A percentile compares a stretch with the other conserved stretches of the same genome.
These are phyloP conservation scores for Leccinum subgranulosum DNA, from an alignment of 768 basidiomycete species.

Conservation along the genomic window DNA sequence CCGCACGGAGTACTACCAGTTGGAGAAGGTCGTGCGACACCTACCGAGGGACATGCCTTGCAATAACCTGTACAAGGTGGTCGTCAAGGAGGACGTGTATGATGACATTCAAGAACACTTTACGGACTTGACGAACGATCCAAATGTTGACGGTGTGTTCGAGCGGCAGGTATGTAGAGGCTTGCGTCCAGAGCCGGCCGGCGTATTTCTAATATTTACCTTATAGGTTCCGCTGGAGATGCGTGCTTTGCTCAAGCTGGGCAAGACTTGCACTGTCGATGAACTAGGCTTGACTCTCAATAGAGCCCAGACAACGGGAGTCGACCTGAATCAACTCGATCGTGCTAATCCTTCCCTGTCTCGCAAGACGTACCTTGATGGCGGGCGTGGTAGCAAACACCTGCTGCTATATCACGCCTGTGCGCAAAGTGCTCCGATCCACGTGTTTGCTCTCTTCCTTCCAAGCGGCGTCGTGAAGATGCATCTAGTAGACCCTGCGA, in stretches of 20 bases:
- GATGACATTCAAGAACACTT: slow-evolving; percentile 87
- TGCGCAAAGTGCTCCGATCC: slow-evolving; percentile 68
- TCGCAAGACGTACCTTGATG: slow-evolving; percentile 68
- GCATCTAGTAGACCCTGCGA: slow-evolving; percentile 88
- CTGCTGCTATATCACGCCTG: slow-evolving; percentile 87
- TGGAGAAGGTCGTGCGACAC: slow-evolving; percentile 70
- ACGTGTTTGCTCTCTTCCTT: slow-evolving; percentile 86
- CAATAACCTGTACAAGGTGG: slow-evolving; percentile 77
- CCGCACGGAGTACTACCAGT: slow-evolving; percentile 61
- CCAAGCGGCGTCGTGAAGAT: slow-evolving; percentile 69
- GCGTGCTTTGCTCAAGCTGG: slow-evolving; percentile 79
- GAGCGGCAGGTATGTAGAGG: slow-evolving; percentile 75
- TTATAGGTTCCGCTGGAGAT: slow-evolving; percentile 75
- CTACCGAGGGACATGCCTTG: slow-evolving; percentile 78
- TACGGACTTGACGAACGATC: slow-evolving; percentile 87
- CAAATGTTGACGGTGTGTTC: slow-evolving; percentile 92
- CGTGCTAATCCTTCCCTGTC: slow-evolving; percentile 54
- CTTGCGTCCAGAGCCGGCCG: background rate
- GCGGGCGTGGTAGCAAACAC: slow-evolving; percentile 68
- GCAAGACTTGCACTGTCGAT: slow-evolving; percentile 73
- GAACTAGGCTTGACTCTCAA: slow-evolving; percentile 72
- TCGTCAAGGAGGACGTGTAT: slow-evolving; percentile 81
- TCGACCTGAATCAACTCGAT: slow-evolving; percentile 82
- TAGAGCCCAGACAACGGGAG: slow-evolving; percentile 74
- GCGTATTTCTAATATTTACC: background rate